Evolutionary conservation across 495 filamentous ascomycete species (phyloP).

Genomic region (Aspergillus cavernicola): DNA sequence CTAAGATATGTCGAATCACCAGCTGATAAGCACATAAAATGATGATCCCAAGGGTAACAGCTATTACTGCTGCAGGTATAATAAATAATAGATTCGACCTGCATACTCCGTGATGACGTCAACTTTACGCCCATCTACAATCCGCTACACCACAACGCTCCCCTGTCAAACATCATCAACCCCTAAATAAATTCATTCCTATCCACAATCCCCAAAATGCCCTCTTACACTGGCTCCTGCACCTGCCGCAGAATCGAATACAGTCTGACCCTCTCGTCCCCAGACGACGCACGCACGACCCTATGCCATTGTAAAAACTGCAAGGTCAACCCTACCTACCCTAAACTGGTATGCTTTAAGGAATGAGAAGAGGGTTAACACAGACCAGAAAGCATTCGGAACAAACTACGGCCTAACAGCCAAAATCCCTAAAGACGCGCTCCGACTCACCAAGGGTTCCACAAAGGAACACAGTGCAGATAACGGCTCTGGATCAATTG

Average conservation of each 20-base stretch:
- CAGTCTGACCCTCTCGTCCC: constrained; percentile 39
- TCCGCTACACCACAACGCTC: background rate
- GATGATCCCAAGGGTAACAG: too few relatives aligned
- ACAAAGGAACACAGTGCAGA: constrained; percentile 52
- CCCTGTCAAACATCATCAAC: background rate
- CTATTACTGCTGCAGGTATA: too few relatives aligned
- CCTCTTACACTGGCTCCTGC: constrained; percentile 44
- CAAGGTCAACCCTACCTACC: constrained; percentile 31
- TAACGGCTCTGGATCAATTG: constrained; percentile 50
- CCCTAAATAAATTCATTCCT: background rate
- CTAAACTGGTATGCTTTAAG: background rate
- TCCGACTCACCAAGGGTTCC: constrained; percentile 36
- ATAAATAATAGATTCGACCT: too few relatives aligned
- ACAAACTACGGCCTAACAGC: constrained; percentile 60
- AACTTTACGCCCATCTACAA: background rate
- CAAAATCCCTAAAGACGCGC: constrained; percentile 52
- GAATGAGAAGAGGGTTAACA: background rate
- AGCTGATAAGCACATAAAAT: too few relatives aligned
- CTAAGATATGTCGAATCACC: too few relatives aligned
- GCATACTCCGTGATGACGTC: too few relatives aligned
- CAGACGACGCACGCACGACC: constrained; percentile 57
- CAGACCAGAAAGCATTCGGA: constrained; percentile 54
- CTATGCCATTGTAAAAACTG: constrained; percentile 66
- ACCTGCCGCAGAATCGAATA: constrained; percentile 48
- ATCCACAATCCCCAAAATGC: constrained; percentile 18